A percentile compares a stretch with the other conserved stretches of the same genome.
These are phyloP conservation scores for Magnusiomyces fungicola DNA, from an alignment of 1,139 yeast genomes.

Conservation along the genomic window DNA sequence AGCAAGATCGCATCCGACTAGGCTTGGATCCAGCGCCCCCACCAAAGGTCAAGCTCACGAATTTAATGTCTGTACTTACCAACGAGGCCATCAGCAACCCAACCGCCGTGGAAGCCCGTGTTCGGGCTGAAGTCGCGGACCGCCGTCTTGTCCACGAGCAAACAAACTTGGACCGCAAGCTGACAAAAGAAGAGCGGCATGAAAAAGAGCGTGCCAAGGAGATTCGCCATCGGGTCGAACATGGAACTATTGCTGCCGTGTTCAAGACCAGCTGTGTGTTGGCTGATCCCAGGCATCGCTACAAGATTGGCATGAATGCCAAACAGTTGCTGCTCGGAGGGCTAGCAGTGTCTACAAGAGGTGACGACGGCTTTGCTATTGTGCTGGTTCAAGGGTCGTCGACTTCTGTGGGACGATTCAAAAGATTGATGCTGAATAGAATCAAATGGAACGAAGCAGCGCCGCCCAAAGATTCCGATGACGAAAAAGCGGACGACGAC, in stretches of 20 bases:
- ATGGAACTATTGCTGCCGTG: slow-evolving; percentile 55
- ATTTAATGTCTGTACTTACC: slow-evolving; percentile 77
- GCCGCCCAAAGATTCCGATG: slow-evolving; percentile 25
- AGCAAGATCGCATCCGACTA: slow-evolving; percentile 67
- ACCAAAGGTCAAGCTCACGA: slow-evolving; percentile 77
- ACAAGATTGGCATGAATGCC: slow-evolving; percentile 73
- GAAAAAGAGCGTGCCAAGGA: slow-evolving; percentile 41
- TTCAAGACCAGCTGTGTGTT: slow-evolving; percentile 46
- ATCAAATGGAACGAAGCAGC: slow-evolving; percentile 61
- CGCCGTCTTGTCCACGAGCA: slow-evolving; percentile 55
- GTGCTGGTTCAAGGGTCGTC: slow-evolving; percentile 69
- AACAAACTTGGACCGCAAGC: slow-evolving; percentile 54
- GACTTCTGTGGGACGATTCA: slow-evolving; percentile 53
- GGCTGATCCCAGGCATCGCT: slow-evolving; percentile 58
- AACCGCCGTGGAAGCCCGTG: slow-evolving; percentile 71
- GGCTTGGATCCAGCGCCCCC: slow-evolving; percentile 87
- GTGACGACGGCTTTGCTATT: slow-evolving; percentile 41
- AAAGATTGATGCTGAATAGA: slow-evolving; percentile 52
- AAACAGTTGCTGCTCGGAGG: slow-evolving; percentile 64
- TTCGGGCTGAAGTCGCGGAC: slow-evolving; percentile 58
- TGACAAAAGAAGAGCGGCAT: slow-evolving; percentile 51
- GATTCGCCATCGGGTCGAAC: slow-evolving; percentile 41
- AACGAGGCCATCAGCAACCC: slow-evolving; percentile 89
- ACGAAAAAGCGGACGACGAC: slow-evolving; percentile 18
- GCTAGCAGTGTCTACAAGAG: slow-evolving; percentile 32